Evolutionary conservation across 2,329 filamentous ascomycete species (phyloP), one percentile per base, ranked within the genome.

Genomic region (Rutstroemia sp.): DNA sequence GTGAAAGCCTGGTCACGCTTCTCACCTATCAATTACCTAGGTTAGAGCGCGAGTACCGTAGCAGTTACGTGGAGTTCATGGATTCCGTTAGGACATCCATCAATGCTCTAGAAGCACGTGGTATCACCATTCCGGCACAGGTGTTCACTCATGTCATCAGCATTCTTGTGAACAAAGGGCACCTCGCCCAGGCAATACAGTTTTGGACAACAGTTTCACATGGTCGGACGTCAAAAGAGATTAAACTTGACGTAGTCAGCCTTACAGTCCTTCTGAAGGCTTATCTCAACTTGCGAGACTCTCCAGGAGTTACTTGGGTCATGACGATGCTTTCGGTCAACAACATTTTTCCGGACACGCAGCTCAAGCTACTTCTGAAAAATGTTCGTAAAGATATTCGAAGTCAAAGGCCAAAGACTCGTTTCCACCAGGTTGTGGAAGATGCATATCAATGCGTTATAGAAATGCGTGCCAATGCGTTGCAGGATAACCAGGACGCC

Each of bases 191-290:
- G n/a, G 66, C 66, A n/a, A 50, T 69, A 25, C 58, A 64, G 19
- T 61, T 70, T 16, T 71, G 66, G 67, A 57, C 59, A 6, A 57
- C 59, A 23, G 58, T 67, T 49, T 65, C 63, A 34, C 30, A 34
- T 44, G 44, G 46, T 23, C 60, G 58, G 10, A 56, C 60, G 25
- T 30, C 52, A 34, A 19, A 63, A n/a, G 19, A 47, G 23, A 49
- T 45, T 25, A 58, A 56, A n/a, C 52, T 47, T 7, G 54, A 61
- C 19, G 56, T 69, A 14, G 37, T 54, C 5, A 64, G 55, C n/a
- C 60, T 70, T 4, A 67, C 59, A 5, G 62, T 64, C 7, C 64
- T 70, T 39, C 54, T 69, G 19, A 60, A 63, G 18, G 63, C 62
- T 14, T 68, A 67, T 48, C 61, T 69, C 10, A 53, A 48, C 5